Conservation (phyloP, 2,329 filamentous ascomycete species). For the Hirsutella thompsonii region DNA sequence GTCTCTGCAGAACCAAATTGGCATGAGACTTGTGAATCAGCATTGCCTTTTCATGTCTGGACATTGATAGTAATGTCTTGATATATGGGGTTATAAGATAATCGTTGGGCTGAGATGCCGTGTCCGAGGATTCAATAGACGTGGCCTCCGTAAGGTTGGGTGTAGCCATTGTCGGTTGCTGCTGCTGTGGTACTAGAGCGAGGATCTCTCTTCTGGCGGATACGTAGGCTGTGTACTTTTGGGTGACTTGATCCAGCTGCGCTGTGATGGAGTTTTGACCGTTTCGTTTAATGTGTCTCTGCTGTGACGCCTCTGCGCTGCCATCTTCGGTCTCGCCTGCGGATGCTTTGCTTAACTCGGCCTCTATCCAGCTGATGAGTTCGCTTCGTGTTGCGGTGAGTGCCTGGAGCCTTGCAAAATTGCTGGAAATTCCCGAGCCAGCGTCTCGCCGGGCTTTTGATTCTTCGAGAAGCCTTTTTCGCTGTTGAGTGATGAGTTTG, state of each 20-base stretch:
- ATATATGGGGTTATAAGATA: slow-evolving; percentile 45
- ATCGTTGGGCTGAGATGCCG: slow-evolving; percentile 11
- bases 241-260: slow-evolving; percentile 33
- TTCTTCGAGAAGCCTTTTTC: slow-evolving; percentile 41
- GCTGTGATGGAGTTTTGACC: slow-evolving; percentile 19
- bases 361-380: slow-evolving; percentile 53
- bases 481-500: slow-evolving; percentile 41
- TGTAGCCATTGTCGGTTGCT: slow-evolving; percentile 14
- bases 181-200: slow-evolving; percentile 20
- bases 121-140: slow-evolving; percentile 5
- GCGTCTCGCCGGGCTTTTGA: slow-evolving; percentile 25
- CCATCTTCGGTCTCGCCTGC: slow-evolving; percentile 14
- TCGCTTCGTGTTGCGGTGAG: slow-evolving; percentile 43
- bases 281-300: slow-evolving; percentile 7
- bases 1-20: slow-evolving; percentile 33
- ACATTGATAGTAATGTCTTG: slow-evolving; percentile 35
- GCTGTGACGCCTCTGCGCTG: slow-evolving; percentile 6
- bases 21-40: slow-evolving; percentile 48
- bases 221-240: slow-evolving; percentile 41
- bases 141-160: slow-evolving; percentile 6
- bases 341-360: slow-evolving; percentile 42
- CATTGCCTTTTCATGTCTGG: slow-evolving; percentile 41
- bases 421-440: slow-evolving; percentile 22
- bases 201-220: slow-evolving; percentile 35
- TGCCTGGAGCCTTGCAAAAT: slow-evolving; percentile 34